These are phyloP conservation scores for Tetrahymena elliotti DNA, from an alignment of 73 alveolate genomes.

Conservation along the genomic window DNA sequence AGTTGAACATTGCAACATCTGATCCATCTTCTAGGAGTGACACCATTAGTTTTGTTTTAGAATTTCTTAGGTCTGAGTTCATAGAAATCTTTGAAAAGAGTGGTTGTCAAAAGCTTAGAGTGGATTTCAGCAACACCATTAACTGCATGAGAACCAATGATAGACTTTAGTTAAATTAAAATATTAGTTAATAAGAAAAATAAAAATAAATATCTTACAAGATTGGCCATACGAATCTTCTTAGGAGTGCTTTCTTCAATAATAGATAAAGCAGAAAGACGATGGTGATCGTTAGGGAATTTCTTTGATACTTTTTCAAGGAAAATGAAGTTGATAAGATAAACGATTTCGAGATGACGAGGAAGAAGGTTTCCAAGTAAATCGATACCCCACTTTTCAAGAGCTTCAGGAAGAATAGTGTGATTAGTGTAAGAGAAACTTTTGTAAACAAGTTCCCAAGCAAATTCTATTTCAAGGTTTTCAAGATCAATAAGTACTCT, in stretches of 20 bases:
- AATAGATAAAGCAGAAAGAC: constrained; percentile 40
- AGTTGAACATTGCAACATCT: constrained; percentile 96
- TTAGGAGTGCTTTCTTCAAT: constrained; percentile 70
- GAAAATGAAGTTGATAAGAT: constrained; percentile 57
- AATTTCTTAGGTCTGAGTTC: constrained; percentile 61
- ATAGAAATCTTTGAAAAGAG: constrained; percentile 51
- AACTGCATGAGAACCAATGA: constrained; percentile 66
- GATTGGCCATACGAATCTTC: constrained; percentile 85
- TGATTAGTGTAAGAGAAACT: constrained; percentile 76
- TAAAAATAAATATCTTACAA: neutral
- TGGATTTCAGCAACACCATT: constrained; percentile 91
- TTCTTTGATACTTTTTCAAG: constrained; percentile 50
- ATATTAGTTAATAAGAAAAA: neutral
- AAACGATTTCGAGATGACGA: constrained; percentile 74
- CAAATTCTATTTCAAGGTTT: constrained; percentile 45
- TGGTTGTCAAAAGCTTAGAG: constrained; percentile 63
- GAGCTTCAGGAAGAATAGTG: constrained; percentile 79
- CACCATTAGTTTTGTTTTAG: constrained; percentile 89
- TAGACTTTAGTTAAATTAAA: neutral
- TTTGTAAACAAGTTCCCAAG: constrained; percentile 60
- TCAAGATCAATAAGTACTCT: constrained; percentile 66
- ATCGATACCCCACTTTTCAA: constrained; percentile 84
- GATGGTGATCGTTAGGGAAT: constrained; percentile 42
- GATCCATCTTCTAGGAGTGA: constrained; percentile 98
- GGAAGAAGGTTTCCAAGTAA: constrained; percentile 75